These are phyloP conservation scores for Omphalotus guepiniiformis DNA, from an alignment of 768 basidiomycete species.

Conservation along the genomic window DNA sequence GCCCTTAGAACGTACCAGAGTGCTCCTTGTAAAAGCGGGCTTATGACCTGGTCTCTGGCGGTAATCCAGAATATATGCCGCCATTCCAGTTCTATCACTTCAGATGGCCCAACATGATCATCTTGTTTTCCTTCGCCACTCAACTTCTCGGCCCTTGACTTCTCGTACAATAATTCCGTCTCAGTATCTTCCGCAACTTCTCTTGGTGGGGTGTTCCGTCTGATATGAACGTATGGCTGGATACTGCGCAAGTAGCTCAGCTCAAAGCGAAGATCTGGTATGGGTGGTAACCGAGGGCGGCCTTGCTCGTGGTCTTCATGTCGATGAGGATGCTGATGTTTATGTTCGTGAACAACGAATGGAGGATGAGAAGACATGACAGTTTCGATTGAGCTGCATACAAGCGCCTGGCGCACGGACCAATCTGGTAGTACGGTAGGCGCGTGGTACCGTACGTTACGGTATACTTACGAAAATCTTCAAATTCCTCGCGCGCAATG, in stretches of 20 bases:
- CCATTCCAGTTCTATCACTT: slow-evolving; percentile 3
- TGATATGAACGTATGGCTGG: slow-evolving; percentile 44
- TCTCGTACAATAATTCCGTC: too few relatives aligned
- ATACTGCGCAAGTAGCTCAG: slow-evolving; percentile 64
- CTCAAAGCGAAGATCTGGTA: slow-evolving; percentile 78
- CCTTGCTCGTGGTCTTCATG: neutral
- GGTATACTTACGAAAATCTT: too few relatives aligned
- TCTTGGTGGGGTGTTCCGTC: too few relatives aligned
- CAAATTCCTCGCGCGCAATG: too few relatives aligned
- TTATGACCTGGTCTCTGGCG: slow-evolving; percentile 1
- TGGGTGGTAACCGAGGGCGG: slow-evolving; percentile 43
- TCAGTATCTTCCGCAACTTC: too few relatives aligned
- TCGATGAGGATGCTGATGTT: neutral
- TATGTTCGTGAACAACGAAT: neutral
- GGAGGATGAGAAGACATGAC: neutral
- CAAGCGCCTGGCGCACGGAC: too few relatives aligned
- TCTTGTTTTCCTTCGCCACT: neutral
- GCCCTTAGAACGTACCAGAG: neutral
- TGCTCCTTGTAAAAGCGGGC: slow-evolving; percentile 4
- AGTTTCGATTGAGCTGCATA: too few relatives aligned
- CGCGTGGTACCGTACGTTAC: too few relatives aligned
- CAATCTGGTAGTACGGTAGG: too few relatives aligned
- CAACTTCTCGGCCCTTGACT: too few relatives aligned
- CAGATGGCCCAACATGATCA: neutral
- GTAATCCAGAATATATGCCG: slow-evolving; percentile 5